Percentiles rank a stretch among this genome's conserved stretches.
Evolutionary conservation across 306 rosid genomes (phyloP).

Genomic region (Urtica urens): DNA sequence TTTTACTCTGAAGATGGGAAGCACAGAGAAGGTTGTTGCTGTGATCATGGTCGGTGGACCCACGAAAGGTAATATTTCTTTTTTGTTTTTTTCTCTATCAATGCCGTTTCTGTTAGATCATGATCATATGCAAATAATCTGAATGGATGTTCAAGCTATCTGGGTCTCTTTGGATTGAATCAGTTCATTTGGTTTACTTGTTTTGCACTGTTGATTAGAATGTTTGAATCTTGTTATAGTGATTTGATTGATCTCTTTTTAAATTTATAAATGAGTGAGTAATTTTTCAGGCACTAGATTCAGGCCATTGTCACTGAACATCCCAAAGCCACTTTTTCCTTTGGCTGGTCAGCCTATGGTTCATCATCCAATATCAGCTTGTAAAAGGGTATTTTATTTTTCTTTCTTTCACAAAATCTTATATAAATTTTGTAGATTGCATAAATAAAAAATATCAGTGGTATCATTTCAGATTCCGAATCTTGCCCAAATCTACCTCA

Average conservation of each 20-base stretch:
- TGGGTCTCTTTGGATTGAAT: neutral
- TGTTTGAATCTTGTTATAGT: conserved; percentile 7
- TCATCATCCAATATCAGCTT: conserved; percentile 92
- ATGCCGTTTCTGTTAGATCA: neutral
- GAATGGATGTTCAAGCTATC: neutral
- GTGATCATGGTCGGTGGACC: conserved; percentile 99
- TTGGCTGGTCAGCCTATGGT: conserved; percentile 98
- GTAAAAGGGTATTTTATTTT: conserved; percentile 51
- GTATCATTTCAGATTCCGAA: conserved; percentile 76
- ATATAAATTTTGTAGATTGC: too few species aligned
- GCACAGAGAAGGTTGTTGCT: conserved; percentile 66
- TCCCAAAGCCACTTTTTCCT: conserved; percentile 92
- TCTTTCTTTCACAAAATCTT: too few species aligned
- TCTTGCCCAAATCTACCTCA: conserved; percentile 65
- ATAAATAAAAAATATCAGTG: too few species aligned
- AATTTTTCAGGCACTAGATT: conserved; percentile 70
- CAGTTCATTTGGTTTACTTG: neutral
- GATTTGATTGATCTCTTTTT: neutral
- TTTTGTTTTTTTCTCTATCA: neutral
- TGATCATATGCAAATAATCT: too few species aligned
- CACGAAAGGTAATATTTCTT: conserved; percentile 59
- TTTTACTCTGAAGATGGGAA: conserved; percentile 33
- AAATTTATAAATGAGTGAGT: neutral
- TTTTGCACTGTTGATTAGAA: neutral
- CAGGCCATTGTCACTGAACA: conserved; percentile 80